Conservation (phyloP, 169 alveolate species). For the Cryptosporidium viatorum region DNA sequence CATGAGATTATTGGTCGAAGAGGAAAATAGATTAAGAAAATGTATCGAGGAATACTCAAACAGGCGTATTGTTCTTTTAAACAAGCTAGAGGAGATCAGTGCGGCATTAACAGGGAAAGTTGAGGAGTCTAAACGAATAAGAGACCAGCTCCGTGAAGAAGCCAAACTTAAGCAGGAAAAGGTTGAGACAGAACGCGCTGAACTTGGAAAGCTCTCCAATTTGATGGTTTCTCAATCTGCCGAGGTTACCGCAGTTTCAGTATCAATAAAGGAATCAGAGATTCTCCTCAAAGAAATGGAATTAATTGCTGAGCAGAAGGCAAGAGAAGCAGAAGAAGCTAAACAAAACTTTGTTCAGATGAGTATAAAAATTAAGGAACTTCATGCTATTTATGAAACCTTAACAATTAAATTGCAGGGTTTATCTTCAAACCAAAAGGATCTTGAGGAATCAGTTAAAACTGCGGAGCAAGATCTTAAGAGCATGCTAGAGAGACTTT, state of each 20-base stretch:
- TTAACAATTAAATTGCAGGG: not conserved
- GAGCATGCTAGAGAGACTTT: not conserved
- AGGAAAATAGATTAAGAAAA: conserved; percentile 20
- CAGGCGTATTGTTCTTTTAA: conserved; percentile 2
- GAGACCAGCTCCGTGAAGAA: conserved; percentile 17
- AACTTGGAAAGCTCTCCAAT: conserved; percentile 16
- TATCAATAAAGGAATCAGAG: conserved; percentile 42
- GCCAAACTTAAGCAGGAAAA: not conserved
- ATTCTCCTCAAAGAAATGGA: conserved; percentile 4
- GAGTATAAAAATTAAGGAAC: conserved; percentile 33
- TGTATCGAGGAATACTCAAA: conserved; percentile 27
- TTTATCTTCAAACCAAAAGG: not conserved
- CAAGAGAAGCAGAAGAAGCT: conserved; percentile 33
- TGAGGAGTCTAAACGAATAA: conserved; percentile 24
- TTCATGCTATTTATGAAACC: conserved; percentile 3
- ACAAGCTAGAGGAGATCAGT: not conserved
- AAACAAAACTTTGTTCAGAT: not conserved
- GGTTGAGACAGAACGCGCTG: conserved; percentile 14
- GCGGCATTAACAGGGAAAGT: conserved; percentile 13
- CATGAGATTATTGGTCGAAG: conserved; percentile 25
- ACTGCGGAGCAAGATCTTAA: conserved; percentile 28
- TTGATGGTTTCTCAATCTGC: conserved; percentile 34
- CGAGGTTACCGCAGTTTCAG: conserved; percentile 12
- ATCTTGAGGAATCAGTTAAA: conserved; percentile 18
- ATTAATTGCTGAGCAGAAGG: not conserved